Base-by-base conservation (phyloP, 116 monocot genomes). In the Cymodocea nodosa region DNA sequence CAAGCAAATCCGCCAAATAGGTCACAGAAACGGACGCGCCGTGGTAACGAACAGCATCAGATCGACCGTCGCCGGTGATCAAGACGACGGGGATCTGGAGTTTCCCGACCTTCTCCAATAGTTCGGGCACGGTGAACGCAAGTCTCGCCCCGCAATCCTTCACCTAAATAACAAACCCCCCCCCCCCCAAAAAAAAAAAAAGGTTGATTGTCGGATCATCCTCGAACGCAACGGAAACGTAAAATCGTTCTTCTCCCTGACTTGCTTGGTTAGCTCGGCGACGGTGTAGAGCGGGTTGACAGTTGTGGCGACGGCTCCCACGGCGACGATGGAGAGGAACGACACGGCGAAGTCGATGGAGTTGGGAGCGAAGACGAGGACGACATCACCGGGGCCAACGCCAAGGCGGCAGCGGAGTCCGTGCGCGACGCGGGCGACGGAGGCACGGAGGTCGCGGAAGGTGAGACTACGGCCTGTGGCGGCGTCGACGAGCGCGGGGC, bases 191-290 rank as follows among this genome's bases (percentile, higher is more conserved):
- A n/a, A 19, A 23, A 3, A 9, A 56, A 23, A 23, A 2, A 8
- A 11, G 56, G 22, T 2, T 56, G 12, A 19, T 14, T 55, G 55
- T 19, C 7, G 5, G 6, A 56, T 11, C 44, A 10, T 19, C 19
- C 7, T 23, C 11, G 7, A 56, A 11, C 7, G 12, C 7, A 56
- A 23, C 23, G n/a, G 11, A 56, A 56, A 56, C 7, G 10, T 56
- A 22, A 56, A 56, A 56, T 18, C 23, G 6, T 56, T 3, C 20
- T 10, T 19, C n/a, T 36, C 2, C 7, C 39, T 16, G n/a, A 75
- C 77, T 70, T 95, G 95, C 71, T 87, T 87, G 65, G 56, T 17
- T 78, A 95, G 71, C 78, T 95, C 94, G 30, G 24, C 2, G 60
- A 66, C 19, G 25, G 94, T 94, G 77, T 86, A 89, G 15, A 73